phyloP scores from a whole-genome alignment of 352 stramenopile species.

The Phytophthora ramorum region DNA sequence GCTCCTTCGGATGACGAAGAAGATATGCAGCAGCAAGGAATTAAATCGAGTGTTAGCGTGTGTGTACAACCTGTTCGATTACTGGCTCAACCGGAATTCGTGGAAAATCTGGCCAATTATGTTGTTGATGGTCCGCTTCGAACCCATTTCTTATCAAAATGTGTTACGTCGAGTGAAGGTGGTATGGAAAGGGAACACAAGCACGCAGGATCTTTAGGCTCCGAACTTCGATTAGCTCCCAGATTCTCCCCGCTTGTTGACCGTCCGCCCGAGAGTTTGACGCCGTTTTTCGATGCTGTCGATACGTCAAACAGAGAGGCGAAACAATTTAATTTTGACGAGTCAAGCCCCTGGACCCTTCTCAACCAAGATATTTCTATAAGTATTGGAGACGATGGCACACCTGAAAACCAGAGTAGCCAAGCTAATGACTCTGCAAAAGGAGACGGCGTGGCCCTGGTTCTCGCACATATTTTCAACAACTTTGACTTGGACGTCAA shows the following conservation, averaged over 20 bases:
- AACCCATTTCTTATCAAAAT: slow-evolving; percentile 46
- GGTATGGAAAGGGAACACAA: slow-evolving; percentile 18
- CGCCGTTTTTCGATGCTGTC: slow-evolving; percentile 76
- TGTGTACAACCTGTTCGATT: slow-evolving; percentile 63
- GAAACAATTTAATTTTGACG: slow-evolving; percentile 30
- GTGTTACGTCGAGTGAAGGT: slow-evolving; percentile 14
- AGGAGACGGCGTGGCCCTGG: slow-evolving; percentile 8
- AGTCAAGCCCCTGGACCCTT: neutral
- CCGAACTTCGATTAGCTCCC: slow-evolving; percentile 28
- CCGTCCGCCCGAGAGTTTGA: slow-evolving; percentile 33
- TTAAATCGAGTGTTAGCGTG: slow-evolving; percentile 50
- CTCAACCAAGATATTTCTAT: neutral
- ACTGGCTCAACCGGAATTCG: slow-evolving; percentile 62
- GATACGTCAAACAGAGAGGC: slow-evolving; percentile 40
- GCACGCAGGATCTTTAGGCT: slow-evolving; percentile 21
- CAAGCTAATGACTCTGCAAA: slow-evolving; percentile 9
- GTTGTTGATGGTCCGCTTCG: slow-evolving; percentile 61
- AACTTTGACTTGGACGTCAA: slow-evolving; percentile 46
- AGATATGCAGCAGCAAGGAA: neutral
- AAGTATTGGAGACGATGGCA: neutral
- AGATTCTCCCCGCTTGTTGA: slow-evolving; percentile 28
- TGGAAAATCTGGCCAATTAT: slow-evolving; percentile 68
- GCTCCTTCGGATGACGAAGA: slow-evolving; percentile 2
- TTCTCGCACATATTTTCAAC: slow-evolving; percentile 33
- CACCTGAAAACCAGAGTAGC: slow-evolving; percentile 1